Base-by-base conservation (phyloP, 2,329 filamentous ascomycete species). In the Pseudogymnoascus sp. region DNA sequence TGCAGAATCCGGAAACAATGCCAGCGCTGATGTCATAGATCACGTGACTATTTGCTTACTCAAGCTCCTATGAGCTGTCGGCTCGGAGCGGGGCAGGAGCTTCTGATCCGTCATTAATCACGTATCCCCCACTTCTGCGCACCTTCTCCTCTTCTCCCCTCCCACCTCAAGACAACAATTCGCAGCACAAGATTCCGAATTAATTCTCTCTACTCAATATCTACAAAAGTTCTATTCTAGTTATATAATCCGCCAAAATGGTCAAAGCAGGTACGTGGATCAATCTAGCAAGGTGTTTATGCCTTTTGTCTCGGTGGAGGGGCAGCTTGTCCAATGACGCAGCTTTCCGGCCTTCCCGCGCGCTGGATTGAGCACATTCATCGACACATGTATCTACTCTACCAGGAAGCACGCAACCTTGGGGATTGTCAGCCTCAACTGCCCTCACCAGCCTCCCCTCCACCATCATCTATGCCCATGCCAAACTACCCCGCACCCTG, bases 241-340 rank as follows among this genome's bases (percentile, higher is more conserved):
- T 31, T 17, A 31, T 54, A 54, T 31, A 54, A 54, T 17, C 79
- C 80, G 79, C 80, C 88, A 96, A 86, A 86, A 97, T 97, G 92
- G 92, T 97, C 83, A 97, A 96, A 85, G 92, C 93, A 81, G 90
- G 91, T 96, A 85, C 74, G 89, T 65, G 47, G 50, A 54, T 65
- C 60, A 50, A 33, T 35, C 62, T 44, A 60, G 35, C 29, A 47
- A 35, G 17, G 15, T 61, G 17, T 39, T 11, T 50, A 13, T 61
- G 72, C 21, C 21, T 21, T 73, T 67, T 35, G 44, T 11, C 9
- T 33, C 60, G 35, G 50, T 35, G 50, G 54, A 39, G 57, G 33
- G 33, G 33, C 17, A 24, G 11, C 8, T 58, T 29, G 36, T 26
- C 63, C 64, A 68, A 69, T 68, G 66, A 70, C 69, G 68, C 36